phyloP scores from a whole-genome alignment of 306 rosid species.

The Vigna mungo region DNA sequence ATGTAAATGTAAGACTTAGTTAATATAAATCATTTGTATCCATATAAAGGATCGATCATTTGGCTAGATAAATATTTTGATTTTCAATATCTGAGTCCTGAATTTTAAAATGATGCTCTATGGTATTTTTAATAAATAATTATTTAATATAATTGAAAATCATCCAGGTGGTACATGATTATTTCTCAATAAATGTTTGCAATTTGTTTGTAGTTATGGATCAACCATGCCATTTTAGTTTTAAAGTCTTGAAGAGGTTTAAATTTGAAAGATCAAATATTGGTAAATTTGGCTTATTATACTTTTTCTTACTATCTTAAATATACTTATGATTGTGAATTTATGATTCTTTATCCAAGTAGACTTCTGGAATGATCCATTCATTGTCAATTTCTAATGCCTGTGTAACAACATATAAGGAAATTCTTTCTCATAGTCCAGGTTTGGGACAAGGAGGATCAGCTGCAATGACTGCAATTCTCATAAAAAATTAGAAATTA shows the following conservation, averaged over 20 bases:
- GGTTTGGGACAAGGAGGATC: conserved; percentile 41
- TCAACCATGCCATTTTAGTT: conserved; percentile 8
- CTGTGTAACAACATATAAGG: conserved; percentile 68
- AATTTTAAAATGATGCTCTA: too few species aligned
- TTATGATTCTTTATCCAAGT: conserved; percentile 51
- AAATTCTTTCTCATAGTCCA: conserved; percentile 73
- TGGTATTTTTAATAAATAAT: too few species aligned
- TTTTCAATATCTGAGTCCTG: too few species aligned
- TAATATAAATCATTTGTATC: too few species aligned
- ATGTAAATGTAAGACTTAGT: too few species aligned
- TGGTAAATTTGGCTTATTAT: conserved; percentile 4
- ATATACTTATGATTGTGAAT: conserved; percentile 36
- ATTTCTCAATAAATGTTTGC: too few species aligned
- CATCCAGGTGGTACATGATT: too few species aligned
- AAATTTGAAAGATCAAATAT: conserved; percentile 2
- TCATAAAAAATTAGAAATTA: too few species aligned
- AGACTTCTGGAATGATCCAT: conserved; percentile 70
- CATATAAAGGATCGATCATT: too few species aligned
- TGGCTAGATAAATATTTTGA: too few species aligned
- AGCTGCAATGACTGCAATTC: too few species aligned
- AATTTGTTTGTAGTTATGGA: neutral
- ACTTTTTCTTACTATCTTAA: neutral
- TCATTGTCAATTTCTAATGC: conserved; percentile 62
- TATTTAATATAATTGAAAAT: too few species aligned
- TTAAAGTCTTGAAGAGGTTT: conserved; percentile 26